These are phyloP conservation scores for Hyphopichia pseudoburtonii DNA, from an alignment of 1,139 yeast genomes.

Conservation along the genomic window DNA sequence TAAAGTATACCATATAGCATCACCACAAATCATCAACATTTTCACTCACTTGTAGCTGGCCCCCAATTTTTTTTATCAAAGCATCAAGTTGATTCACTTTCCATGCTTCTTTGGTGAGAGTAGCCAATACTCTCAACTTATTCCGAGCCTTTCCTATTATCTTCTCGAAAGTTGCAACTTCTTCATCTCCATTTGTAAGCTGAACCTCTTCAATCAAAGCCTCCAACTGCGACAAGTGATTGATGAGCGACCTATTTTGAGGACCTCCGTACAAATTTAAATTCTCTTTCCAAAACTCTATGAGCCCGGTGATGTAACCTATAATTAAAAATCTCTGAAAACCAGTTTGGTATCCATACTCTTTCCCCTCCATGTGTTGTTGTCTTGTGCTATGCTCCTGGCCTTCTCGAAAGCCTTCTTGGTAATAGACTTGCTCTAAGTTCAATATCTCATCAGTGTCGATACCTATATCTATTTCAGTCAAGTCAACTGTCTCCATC, in stretches of 20 bases:
- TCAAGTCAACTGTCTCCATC: conserved; percentile 4
- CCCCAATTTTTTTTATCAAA: conserved; percentile 38
- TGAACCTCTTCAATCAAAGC: conserved; percentile 24
- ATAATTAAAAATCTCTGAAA: conserved; percentile 65
- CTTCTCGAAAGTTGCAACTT: conserved; percentile 50
- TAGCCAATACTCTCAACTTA: conserved; percentile 49
- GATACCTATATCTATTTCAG: conserved; percentile 19
- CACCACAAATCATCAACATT: conserved; percentile 49
- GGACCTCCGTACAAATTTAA: conserved; percentile 15
- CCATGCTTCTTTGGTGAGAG: conserved; percentile 33
- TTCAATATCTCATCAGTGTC: conserved; percentile 52
- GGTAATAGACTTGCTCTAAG: conserved; percentile 57
- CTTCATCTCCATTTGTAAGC: conserved; percentile 42
- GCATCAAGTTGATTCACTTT: conserved; percentile 34
- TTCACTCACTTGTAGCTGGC: conserved; percentile 39
- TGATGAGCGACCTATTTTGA: conserved; percentile 10
- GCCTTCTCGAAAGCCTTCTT: conserved; percentile 64
- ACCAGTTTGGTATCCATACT: conserved; percentile 78
- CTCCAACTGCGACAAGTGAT: conserved; percentile 32
- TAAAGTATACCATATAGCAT: too few species aligned
- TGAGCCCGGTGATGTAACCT: conserved; percentile 63
- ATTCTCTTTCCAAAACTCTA: conserved; percentile 35
- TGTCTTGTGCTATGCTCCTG: conserved; percentile 38
- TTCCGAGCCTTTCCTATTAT: conserved; percentile 47
- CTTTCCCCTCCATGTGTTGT: conserved; percentile 65